Conservation (phyloP, 331 rosid species). For the Prunus yedoensis region DNA sequence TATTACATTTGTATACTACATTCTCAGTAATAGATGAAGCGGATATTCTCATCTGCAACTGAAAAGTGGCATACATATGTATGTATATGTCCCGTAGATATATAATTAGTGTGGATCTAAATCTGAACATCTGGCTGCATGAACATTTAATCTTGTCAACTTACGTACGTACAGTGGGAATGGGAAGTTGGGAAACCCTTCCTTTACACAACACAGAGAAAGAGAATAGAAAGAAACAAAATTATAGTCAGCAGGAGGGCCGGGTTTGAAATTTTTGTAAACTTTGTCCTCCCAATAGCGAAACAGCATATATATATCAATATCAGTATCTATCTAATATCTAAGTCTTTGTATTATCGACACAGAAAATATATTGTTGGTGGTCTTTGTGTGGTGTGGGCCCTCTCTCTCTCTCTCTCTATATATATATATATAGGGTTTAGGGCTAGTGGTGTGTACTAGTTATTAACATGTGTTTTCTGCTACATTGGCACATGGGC, state of each 20-base stretch:
- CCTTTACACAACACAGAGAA: background rate
- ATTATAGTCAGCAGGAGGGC: background rate
- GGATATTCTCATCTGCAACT: too few relatives aligned
- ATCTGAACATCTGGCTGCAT: background rate
- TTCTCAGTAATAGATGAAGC: rapidly evolving
- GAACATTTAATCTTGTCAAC: background rate
- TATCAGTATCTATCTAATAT: background rate
- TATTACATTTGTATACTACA: too few relatives aligned
- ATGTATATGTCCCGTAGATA: too few relatives aligned
- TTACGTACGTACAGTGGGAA: background rate
- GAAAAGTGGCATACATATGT: too few relatives aligned
- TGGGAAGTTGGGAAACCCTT: background rate
- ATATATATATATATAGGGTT: too few relatives aligned
- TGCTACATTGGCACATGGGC: background rate
- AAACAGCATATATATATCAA: background rate
- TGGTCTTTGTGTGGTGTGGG: too few relatives aligned
- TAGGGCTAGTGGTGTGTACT: background rate
- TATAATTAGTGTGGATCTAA: too few relatives aligned
- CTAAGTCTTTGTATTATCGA: background rate
- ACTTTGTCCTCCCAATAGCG: background rate
- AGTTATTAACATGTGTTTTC: constrained; percentile 1
- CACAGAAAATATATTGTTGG: background rate
- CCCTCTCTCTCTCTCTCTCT: too few relatives aligned
- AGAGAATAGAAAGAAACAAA: background rate
- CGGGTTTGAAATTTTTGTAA: background rate